Conservation (phyloP, 2,329 filamentous ascomycete genomes). For the Thelonectria olida region DNA sequence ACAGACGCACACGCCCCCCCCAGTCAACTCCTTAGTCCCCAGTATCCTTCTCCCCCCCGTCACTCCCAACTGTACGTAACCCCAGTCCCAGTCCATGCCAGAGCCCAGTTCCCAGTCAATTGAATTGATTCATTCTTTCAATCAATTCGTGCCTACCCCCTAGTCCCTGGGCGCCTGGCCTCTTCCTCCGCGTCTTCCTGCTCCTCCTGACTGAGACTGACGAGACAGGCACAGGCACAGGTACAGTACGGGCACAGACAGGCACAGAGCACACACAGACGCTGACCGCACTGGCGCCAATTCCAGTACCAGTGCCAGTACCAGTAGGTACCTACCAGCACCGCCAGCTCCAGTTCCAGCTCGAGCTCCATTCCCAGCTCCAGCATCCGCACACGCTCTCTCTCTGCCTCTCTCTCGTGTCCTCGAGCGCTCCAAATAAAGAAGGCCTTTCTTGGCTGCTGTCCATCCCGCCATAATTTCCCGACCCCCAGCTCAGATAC, state of each 20-base stretch:
- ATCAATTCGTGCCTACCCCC: slow-evolving; percentile 20
- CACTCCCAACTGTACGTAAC: slow-evolving; percentile 27
- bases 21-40: slow-evolving; percentile 34
- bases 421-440: slow-evolving; percentile 35
- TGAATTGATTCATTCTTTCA: slow-evolving; percentile 14
- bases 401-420: slow-evolving; percentile 25
- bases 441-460: slow-evolving; percentile 34
- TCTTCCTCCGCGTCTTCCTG: slow-evolving; percentile 16
- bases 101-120: slow-evolving; percentile 31
- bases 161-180: slow-evolving; percentile 22
- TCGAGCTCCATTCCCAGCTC: not conserved
- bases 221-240: slow-evolving; percentile 22
- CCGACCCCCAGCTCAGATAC: slow-evolving; percentile 36
- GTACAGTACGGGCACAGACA: slow-evolving; percentile 30
- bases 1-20: slow-evolving; percentile 28
- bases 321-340: not conserved
- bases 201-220: slow-evolving; percentile 36
- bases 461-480: slow-evolving; percentile 41
- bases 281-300: not conserved
- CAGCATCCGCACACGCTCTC: slow-evolving; percentile 12
- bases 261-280: slow-evolving; percentile 26
- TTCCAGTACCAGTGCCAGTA: not conserved
- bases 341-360: not conserved
- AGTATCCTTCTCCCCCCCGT: slow-evolving; percentile 26
- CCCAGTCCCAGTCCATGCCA: slow-evolving; percentile 33